Conservation (phyloP, 2,329 filamentous ascomycete species). For the Salinomyces thailandicus region DNA sequence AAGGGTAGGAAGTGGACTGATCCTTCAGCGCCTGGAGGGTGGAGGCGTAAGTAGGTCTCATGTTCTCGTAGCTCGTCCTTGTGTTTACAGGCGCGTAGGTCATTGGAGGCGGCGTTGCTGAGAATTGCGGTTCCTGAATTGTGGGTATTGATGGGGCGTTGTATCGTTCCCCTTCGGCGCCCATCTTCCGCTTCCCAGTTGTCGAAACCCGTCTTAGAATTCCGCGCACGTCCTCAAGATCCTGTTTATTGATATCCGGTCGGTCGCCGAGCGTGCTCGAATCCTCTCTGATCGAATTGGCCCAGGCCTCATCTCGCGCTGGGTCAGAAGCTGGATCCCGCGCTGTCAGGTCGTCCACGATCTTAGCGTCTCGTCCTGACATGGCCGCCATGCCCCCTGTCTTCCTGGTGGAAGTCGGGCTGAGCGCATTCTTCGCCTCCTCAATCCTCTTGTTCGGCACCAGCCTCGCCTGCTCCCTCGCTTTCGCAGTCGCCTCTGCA, state of each 20-base stretch:
- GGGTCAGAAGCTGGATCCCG: conserved; percentile 34
- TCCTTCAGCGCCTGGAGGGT: not conserved
- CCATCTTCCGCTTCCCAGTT: conserved; percentile 32
- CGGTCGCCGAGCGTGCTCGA: conserved; percentile 28
- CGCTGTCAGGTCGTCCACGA: conserved; percentile 36
- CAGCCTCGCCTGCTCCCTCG: conserved; percentile 45
- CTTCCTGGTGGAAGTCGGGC: conserved; percentile 10
- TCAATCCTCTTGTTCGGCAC: conserved; percentile 39
- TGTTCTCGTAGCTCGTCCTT: conserved; percentile 4
- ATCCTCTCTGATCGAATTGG: conserved; percentile 29
- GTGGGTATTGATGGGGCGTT: conserved; percentile 18
- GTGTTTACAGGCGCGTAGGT: not conserved
- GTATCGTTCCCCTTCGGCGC: conserved; percentile 10
- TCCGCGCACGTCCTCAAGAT: conserved; percentile 37
- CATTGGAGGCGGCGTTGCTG: not conserved
- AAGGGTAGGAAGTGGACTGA: not conserved
- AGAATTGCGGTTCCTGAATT: conserved; percentile 16
- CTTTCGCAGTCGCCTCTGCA: conserved; percentile 45
- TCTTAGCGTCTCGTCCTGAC: conserved; percentile 19
- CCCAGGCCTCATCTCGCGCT: conserved; percentile 37
- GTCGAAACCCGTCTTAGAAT: conserved; percentile 36
- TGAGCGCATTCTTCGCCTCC: conserved; percentile 14
- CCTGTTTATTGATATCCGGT: conserved; percentile 33
- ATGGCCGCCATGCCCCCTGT: conserved; percentile 13
- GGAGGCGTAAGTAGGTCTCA: conserved; percentile 6